Conservation (phyloP, 2,329 filamentous ascomycete species). For the Stemphylium lycopersici region DNA sequence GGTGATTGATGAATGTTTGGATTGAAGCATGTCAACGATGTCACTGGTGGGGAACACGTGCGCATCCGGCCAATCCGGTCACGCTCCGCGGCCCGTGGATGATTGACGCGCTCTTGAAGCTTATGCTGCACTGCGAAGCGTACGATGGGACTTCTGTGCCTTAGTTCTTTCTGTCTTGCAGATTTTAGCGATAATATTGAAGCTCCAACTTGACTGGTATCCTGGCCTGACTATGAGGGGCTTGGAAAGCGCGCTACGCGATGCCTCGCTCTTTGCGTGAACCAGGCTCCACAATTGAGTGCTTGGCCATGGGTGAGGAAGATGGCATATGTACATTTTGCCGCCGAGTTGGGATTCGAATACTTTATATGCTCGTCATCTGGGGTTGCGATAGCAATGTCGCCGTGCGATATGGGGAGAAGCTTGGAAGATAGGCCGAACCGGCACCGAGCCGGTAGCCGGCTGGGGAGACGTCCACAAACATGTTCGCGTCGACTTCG, state of each 20-base stretch:
- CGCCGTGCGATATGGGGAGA: not conserved
- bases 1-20: slow-evolving; percentile 15
- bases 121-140: not conserved
- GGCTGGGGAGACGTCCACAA: not conserved
- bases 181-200: not conserved
- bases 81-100: slow-evolving; percentile 16
- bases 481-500: not conserved
- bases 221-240: not conserved
- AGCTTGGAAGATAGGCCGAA: not conserved
- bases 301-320: too few species aligned
- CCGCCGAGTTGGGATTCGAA: not conserved
- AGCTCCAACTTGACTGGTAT: not conserved
- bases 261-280: too few species aligned
- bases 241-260: not conserved
- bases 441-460: not conserved
- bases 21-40: slow-evolving; percentile 23
- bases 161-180: not conserved
- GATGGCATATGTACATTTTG: too few species aligned
- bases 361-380: not conserved
- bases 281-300: not conserved
- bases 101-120: slow-evolving; percentile 3
- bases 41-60: slow-evolving; percentile 28
- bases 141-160: not conserved
- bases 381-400: not conserved
- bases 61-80: slow-evolving; percentile 26